A percentile compares a stretch with the other conserved stretches of the same genome.
These are phyloP conservation scores for Cytospora mali DNA, from an alignment of 2,329 filamentous ascomycete genomes.

Conservation along the genomic window DNA sequence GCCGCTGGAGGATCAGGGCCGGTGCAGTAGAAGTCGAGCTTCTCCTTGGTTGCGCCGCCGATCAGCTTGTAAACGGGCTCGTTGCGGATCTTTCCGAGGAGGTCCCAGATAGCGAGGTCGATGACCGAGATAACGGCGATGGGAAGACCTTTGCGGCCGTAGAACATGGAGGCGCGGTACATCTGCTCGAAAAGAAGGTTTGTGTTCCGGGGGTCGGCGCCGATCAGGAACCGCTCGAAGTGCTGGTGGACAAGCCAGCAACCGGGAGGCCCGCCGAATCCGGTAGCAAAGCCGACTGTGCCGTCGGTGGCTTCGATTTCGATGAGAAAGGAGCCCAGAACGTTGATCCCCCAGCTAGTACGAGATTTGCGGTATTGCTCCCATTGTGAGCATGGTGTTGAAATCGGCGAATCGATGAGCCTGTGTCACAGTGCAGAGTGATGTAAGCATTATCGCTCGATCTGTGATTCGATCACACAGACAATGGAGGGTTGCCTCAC, in stretches of 20 bases:
- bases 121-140: constrained; percentile 93
- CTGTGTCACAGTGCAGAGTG: constrained; percentile 51
- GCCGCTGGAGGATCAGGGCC: constrained; percentile 81
- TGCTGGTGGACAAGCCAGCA: constrained; percentile 95
- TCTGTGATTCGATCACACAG: not conserved
- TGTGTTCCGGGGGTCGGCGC: constrained; percentile 85
- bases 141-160: constrained; percentile 88
- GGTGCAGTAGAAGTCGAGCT: constrained; percentile 92
- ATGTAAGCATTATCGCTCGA: constrained; percentile 3
- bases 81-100: constrained; percentile 85
- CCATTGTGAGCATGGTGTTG: constrained; percentile 89
- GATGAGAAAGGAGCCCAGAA: constrained; percentile 87
- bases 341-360: constrained; percentile 95
- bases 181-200: constrained; percentile 95
- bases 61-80: constrained; percentile 96
- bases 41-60: constrained; percentile 82
- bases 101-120: constrained; percentile 89
- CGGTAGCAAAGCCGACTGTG: constrained; percentile 91
- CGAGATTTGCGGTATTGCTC: constrained; percentile 84
- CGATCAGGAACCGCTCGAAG: constrained; percentile 88
- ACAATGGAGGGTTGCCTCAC: constrained; percentile 42
- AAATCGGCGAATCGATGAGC: constrained; percentile 90
- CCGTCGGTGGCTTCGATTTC: constrained; percentile 89
- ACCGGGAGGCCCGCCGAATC: constrained; percentile 88
- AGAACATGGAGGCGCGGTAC: constrained; percentile 96